Conservation (phyloP, 257 asterid species). For the Penstemon barbatus region DNA sequence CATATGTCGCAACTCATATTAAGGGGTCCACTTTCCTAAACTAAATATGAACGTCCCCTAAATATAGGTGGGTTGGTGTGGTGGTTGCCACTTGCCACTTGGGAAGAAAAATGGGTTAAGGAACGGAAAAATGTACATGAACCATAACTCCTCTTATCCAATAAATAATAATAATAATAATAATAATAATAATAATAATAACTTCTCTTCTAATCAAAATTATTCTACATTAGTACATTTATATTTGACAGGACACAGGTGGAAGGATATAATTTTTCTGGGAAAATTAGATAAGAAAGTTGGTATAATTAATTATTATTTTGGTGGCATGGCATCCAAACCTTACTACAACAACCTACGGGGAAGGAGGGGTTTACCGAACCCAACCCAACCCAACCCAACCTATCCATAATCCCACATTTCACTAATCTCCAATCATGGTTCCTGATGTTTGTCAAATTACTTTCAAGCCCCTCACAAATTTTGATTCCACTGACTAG, state of each 20-base stretch:
- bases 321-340: slow-evolving; percentile 25
- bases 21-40: slow-evolving; percentile 34
- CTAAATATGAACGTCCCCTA: slow-evolving; percentile 22
- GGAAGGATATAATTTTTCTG: not conserved
- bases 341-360: slow-evolving; percentile 44
- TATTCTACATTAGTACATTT: not conserved
- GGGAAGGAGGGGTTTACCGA: slow-evolving; percentile 57
- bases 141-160: slow-evolving; percentile 18
- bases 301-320: slow-evolving; percentile 4
- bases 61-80: slow-evolving; percentile 45
- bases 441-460: not conserved
- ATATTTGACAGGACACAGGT: slow-evolving; percentile 1
- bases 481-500: too few species aligned
- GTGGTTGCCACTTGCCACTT: slow-evolving; percentile 25
- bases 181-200: too few species aligned
- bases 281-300: not conserved
- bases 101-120: slow-evolving; percentile 21
- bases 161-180: not conserved
- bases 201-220: too few species aligned
- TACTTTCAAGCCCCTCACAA: too few species aligned
- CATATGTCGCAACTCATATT: not conserved
- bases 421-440: not conserved
- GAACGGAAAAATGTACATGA: not conserved
- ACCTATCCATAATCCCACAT: slow-evolving; percentile 57
- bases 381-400: slow-evolving; percentile 73